Evolutionary conservation across 192 early-diverging fungal species (phyloP).

Genomic region (Mortierella hygrophila): DNA sequence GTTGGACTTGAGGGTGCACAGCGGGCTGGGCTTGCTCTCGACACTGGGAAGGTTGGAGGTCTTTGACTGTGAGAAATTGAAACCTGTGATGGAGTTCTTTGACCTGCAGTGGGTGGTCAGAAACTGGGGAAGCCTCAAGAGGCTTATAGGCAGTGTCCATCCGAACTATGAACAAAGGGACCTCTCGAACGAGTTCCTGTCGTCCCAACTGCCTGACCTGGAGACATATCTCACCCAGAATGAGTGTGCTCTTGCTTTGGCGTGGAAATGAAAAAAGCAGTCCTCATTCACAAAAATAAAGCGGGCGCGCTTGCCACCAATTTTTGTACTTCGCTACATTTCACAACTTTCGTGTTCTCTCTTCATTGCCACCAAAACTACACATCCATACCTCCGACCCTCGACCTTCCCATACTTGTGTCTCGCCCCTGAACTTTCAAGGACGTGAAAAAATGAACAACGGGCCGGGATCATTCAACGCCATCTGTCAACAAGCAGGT

Average conservation of each 20-base stretch:
- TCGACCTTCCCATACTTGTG: background rate
- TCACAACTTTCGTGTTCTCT: background rate
- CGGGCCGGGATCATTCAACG: conserved; percentile 21
- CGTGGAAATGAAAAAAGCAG: background rate
- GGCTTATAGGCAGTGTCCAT: conserved; percentile 19
- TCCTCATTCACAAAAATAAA: background rate
- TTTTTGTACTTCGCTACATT: background rate
- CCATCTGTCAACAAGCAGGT: conserved; percentile 44
- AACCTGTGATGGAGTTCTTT: conserved; percentile 15
- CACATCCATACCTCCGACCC: background rate
- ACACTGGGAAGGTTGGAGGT: conserved; percentile 6
- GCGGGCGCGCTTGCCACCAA: background rate
- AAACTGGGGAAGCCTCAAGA: conserved; percentile 15
- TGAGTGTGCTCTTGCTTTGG: background rate
- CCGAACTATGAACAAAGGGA: background rate
- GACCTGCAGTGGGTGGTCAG: conserved; percentile 24
- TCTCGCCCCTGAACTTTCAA: background rate
- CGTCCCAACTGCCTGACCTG: background rate
- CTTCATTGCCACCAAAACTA: background rate
- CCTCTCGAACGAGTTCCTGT: conserved; percentile 13
- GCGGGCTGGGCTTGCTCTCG: conserved; percentile 11
- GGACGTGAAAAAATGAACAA: background rate
- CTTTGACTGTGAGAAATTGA: conserved; percentile 13
- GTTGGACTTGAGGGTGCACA: conserved; percentile 3
- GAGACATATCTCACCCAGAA: background rate